Evolutionary conservation across 495 filamentous ascomycete species (phyloP), one percentile per base, ranked within the genome.

Genomic region (Parachaetomium inaequale): DNA sequence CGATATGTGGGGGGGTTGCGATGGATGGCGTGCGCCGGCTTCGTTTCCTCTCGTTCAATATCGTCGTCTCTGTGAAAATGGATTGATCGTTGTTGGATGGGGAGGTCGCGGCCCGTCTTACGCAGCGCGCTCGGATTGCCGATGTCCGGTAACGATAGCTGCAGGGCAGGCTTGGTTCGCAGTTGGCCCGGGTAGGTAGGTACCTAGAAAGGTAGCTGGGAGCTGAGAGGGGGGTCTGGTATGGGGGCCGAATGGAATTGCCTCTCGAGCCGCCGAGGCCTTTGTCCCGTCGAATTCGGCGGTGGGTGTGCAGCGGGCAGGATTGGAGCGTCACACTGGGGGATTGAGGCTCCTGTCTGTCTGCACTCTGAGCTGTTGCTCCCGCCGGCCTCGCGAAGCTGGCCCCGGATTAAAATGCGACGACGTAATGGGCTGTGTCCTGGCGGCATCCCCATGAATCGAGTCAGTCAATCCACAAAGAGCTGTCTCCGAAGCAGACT

Each of bases 181-280:
- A 40, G 36, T 15, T 2, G 12, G n/a, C n/a, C n/a, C n/a, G n/a
- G n/a, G n/a, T n/a, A n/a, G n/a, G n/a, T 11, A 34, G 11, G 32
- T 34, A 5, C 32, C 4, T 19, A 21, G n/a, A 7, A 46, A 46
- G n/a, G 42, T 40, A 40, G 42, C 17, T 38, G 21, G 65, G 42
- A 57, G 61, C 38, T 43, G 55, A 36, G 42, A 25, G 49, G n/a
- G 36, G 34, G 29, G 23, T 15, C n/a, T n/a, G n/a, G n/a, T 23
- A 53, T 42, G 65, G 63, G 36, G 65, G 59, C 61, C 68, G 63
- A 71, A 71, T 69, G 49, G 64, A 52, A 67, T 62, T 47, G 29
- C 64, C 40, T 52, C 58, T 71, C 46, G 64, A 71, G 63, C 69
- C 69, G 69, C 69, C 66, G 59, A 58, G 60, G 40, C 21, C 63